Percentiles rank a stretch among this genome's conserved stretches.
These are phyloP conservation scores for Epichloe gansuensis DNA, from an alignment of 2,329 filamentous ascomycete species.

Conservation along the genomic window DNA sequence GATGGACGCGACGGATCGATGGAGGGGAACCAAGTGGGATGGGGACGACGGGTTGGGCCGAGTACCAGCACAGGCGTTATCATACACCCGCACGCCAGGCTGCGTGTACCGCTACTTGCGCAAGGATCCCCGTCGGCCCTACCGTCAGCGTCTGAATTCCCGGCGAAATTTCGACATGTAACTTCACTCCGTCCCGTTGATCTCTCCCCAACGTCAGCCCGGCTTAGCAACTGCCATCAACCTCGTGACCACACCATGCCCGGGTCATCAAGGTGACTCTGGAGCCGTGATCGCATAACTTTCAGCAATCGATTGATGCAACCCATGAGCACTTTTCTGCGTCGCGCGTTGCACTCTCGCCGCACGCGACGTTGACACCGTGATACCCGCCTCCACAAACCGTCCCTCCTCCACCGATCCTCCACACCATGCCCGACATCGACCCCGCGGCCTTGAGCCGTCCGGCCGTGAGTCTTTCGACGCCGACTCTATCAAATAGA, in stretches of 20 bases:
- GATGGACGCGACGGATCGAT: slow-evolving; percentile 12
- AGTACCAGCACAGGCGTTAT: slow-evolving; percentile 11
- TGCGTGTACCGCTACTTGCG: background rate
- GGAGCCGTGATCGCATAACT: slow-evolving; percentile 30
- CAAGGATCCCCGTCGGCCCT: background rate
- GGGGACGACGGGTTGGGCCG: slow-evolving; percentile 6
- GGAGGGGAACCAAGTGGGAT: slow-evolving; percentile 8
- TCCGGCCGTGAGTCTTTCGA: slow-evolving; percentile 44
- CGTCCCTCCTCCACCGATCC: slow-evolving; percentile 17
- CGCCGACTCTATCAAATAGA: slow-evolving; percentile 46
- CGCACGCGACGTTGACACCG: slow-evolving; percentile 31
- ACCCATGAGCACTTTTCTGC: slow-evolving; percentile 30
- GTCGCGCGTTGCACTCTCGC: slow-evolving; percentile 32
- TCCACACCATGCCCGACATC: slow-evolving; percentile 50
- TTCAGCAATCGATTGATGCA: slow-evolving; percentile 25
- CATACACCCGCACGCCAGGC: too few relatives aligned
- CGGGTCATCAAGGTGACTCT: slow-evolving; percentile 31
- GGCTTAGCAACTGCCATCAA: slow-evolving; percentile 25
- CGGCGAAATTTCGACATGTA: slow-evolving; percentile 18
- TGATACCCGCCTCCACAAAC: slow-evolving; percentile 5
- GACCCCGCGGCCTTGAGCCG: slow-evolving; percentile 58
- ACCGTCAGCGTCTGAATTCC: slow-evolving; percentile 11
- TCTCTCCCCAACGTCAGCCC: slow-evolving; percentile 15
- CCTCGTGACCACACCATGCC: slow-evolving; percentile 27
- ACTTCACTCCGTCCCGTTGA: slow-evolving; percentile 21